Evolutionary conservation across 2,329 filamentous ascomycete species (phyloP), one percentile per base, ranked within the genome.

Genomic region (Sarocladiaceae sp.): DNA sequence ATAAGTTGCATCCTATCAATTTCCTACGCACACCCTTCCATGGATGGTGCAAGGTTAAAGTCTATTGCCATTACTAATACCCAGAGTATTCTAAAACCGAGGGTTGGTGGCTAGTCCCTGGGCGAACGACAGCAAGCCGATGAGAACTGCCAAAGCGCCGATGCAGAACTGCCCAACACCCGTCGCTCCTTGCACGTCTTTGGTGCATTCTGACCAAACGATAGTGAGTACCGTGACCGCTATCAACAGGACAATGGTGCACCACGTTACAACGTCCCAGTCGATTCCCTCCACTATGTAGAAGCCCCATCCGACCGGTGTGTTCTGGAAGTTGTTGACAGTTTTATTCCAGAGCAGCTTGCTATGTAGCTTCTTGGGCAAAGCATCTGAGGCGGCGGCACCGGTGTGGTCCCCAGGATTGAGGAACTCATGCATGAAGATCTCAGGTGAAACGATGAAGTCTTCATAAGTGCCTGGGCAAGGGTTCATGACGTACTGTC

Each of bases 321-420:
- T 10, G 13, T 39, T 43, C 10, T 4, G 4, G 6, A 18, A 4
- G 19, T 21, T 23, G 19, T 24, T 15, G 20, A n/a, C 40, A 24
- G 19, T 32, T 10, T 31, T 23, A n/a, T 41, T 19, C 40, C 45
- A 43, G 19, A 3, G 13, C 3, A 47, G 40, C 33, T 37, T 15
- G 13, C 19, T 37, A 32, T 35, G 21, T 3, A 47, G 45, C 45
- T 47, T 47, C 18, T 47, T 47, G 16, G 45, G 45, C 6, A 47
- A 40, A 11, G 31, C 37, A 18, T 33, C 40, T 24, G 26, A 23
- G 4, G 10, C 37, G n/a, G 24, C 9, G 19, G 6, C 16, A 13
- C 23, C 45, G 15, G 35, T 21, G 33, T 39, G 39, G 26, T 47
- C 45, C 9, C 33, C 45, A 9, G 45, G 45, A 16, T 37, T 23